Evolutionary conservation across 2,329 filamentous ascomycete genomes (phyloP).

Genomic region (Cercospora beticola): DNA sequence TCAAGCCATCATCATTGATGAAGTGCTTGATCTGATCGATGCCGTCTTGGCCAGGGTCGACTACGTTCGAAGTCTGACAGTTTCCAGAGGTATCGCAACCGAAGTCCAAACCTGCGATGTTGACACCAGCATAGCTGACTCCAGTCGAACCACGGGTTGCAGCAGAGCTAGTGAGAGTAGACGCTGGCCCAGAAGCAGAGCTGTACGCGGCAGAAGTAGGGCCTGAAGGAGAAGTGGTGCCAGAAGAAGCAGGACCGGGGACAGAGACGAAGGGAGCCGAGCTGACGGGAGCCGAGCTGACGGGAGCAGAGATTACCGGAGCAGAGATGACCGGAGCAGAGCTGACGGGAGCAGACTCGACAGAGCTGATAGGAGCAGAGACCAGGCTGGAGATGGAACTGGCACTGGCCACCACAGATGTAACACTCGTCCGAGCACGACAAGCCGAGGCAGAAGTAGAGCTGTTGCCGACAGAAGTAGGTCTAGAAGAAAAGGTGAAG

Average conservation of each 20-base stretch:
- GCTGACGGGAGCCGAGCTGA: not conserved
- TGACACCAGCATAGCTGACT: slow-evolving; percentile 35
- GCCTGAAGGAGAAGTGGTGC: not conserved
- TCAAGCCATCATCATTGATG: slow-evolving; percentile 53
- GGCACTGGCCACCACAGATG: not conserved
- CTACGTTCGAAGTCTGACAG: slow-evolving; percentile 37
- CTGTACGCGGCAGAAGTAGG: not conserved
- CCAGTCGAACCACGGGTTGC: slow-evolving; percentile 14
- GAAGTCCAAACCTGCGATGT: slow-evolving; percentile 40
- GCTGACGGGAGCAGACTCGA: not conserved
- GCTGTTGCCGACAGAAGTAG: not conserved
- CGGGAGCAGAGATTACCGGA: not conserved
- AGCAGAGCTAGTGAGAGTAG: not conserved
- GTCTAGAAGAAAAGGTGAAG: not conserved
- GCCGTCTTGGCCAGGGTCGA: slow-evolving; percentile 37
- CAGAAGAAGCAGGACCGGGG: not conserved
- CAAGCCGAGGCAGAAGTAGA: not conserved
- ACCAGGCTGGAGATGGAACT: not conserved
- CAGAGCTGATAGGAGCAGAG: not conserved
- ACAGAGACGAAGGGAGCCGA: not conserved
- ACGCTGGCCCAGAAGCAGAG: not conserved
- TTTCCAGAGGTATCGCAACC: slow-evolving; percentile 43
- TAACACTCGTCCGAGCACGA: not conserved
- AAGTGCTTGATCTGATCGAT: slow-evolving; percentile 58
- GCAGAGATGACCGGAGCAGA: not conserved